These are phyloP conservation scores for Blastobotrys attinorum DNA, from an alignment of 805 yeast genomes.

Conservation along the genomic window DNA sequence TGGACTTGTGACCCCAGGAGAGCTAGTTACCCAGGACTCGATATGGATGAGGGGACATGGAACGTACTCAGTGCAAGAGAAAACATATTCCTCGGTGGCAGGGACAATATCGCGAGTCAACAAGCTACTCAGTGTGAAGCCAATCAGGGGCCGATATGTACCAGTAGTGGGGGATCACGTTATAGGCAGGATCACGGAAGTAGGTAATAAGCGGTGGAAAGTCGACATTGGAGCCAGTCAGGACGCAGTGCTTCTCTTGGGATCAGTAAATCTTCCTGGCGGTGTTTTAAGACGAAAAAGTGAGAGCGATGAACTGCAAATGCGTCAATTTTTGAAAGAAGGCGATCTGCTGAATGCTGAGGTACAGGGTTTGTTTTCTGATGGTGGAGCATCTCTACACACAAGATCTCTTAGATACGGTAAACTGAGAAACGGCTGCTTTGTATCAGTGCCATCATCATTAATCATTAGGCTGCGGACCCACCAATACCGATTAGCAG, in stretches of 20 bases:
- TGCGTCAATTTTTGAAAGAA: conserved; percentile 89
- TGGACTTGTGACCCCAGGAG: conserved; percentile 85
- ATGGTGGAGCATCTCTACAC: conserved; percentile 89
- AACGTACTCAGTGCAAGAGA: conserved; percentile 67
- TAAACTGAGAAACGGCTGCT: conserved; percentile 84
- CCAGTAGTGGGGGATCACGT: conserved; percentile 97
- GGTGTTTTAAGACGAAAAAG: conserved; percentile 91
- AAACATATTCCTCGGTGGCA: conserved; percentile 85
- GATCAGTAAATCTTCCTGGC: conserved; percentile 95
- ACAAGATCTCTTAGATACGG: conserved; percentile 95
- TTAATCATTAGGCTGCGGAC: conserved; percentile 77
- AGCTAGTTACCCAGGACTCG: conserved; percentile 89
- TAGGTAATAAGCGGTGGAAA: conserved; percentile 90
- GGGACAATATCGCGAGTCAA: conserved; percentile 85
- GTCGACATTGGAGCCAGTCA: conserved; percentile 95
- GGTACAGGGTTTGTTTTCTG: conserved; percentile 80
- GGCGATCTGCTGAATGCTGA: conserved; percentile 95
- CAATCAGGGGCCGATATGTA: conserved; percentile 77
- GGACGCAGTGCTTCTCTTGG: conserved; percentile 86
- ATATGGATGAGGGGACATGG: conserved; percentile 99
- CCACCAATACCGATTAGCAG: conserved; percentile 85
- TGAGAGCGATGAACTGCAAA: conserved; percentile 91
- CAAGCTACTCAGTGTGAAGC: conserved; percentile 74
- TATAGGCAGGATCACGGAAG: conserved; percentile 89
- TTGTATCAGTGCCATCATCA: conserved; percentile 72